phyloP scores from a whole-genome alignment of 352 stramenopile species.

The Phytophthora meadii region DNA sequence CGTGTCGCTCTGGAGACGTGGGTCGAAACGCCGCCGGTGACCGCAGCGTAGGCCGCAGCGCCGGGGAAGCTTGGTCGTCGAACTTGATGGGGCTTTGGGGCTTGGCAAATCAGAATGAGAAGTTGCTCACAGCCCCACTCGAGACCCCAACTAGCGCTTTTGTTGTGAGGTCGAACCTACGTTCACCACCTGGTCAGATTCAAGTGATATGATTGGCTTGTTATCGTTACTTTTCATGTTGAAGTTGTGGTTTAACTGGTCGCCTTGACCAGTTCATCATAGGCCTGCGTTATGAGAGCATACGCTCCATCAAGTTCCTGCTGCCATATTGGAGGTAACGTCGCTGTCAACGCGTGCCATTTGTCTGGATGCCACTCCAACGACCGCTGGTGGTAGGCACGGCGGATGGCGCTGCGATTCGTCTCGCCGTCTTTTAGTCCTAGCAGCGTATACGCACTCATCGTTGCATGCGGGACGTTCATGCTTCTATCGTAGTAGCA shows the following conservation, averaged over 20 bases:
- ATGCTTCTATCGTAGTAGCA: conserved; percentile 26
- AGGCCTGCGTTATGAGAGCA: conserved; percentile 55
- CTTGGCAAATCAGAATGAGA: too few species aligned
- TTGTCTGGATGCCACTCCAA: conserved; percentile 82
- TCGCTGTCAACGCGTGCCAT: conserved; percentile 40
- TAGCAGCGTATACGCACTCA: conserved; percentile 60
- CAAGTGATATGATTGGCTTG: too few species aligned
- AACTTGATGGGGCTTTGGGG: too few species aligned
- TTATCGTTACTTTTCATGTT: conserved; percentile 7
- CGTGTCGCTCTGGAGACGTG: too few species aligned
- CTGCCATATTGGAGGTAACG: conserved; percentile 36
- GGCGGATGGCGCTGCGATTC: conserved; percentile 54
- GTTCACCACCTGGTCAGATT: too few species aligned
- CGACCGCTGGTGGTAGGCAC: conserved; percentile 63
- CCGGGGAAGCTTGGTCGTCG: too few species aligned
- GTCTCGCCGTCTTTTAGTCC: conserved; percentile 48
- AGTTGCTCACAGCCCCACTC: too few species aligned
- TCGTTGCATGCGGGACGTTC: conserved; percentile 45
- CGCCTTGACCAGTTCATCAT: conserved; percentile 43
- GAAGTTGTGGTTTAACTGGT: conserved; percentile 34
- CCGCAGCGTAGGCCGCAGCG: too few species aligned
- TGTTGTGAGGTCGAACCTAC: too few species aligned
- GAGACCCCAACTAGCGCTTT: too few species aligned
- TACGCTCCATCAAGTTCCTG: conserved; percentile 41
- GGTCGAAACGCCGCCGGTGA: too few species aligned